phyloP scores from a whole-genome alignment of 1,284 basidiomycete species.

The Leccinum pachyderme region DNA sequence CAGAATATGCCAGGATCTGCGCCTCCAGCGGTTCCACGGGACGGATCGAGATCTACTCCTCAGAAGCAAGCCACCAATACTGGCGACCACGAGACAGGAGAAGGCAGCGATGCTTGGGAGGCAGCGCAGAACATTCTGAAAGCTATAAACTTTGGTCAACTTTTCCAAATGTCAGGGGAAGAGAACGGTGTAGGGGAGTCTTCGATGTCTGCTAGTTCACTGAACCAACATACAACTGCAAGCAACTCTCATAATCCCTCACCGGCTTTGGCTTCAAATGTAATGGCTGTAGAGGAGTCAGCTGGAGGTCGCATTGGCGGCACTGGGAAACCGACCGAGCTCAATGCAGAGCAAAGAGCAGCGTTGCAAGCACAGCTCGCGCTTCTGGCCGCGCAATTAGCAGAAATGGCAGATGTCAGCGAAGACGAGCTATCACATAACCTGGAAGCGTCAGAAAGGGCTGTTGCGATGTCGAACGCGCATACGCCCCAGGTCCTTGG shows the following conservation, averaged over 20 bases:
- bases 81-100: slow-evolving; percentile 37
- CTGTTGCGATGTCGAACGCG: not conserved
- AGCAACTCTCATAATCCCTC: slow-evolving; percentile 7
- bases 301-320: slow-evolving; percentile 1
- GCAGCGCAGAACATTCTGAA: slow-evolving; percentile 75
- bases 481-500: not conserved
- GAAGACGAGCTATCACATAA: slow-evolving; percentile 34
- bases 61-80: slow-evolving; percentile 17
- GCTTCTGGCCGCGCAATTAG: slow-evolving; percentile 60
- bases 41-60: slow-evolving; percentile 1
- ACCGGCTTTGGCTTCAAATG: not conserved
- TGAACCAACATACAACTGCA: not conserved
- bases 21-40: slow-evolving; percentile 1
- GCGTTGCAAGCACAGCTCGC: slow-evolving; percentile 63
- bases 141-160: slow-evolving; percentile 66
- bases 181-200: slow-evolving; percentile 27
- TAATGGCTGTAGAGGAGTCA: slow-evolving; percentile 1
- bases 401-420: slow-evolving; percentile 49
- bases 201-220: slow-evolving; percentile 6
- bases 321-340: slow-evolving; percentile 14
- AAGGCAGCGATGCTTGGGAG: slow-evolving; percentile 62
- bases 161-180: slow-evolving; percentile 43
- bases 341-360: slow-evolving; percentile 45
- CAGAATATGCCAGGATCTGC: slow-evolving; percentile 13
- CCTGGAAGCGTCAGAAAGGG: slow-evolving; percentile 17